Evolutionary conservation across 2,329 filamentous ascomycete genomes (phyloP).

Genomic region (Fusarium proliferatum): DNA sequence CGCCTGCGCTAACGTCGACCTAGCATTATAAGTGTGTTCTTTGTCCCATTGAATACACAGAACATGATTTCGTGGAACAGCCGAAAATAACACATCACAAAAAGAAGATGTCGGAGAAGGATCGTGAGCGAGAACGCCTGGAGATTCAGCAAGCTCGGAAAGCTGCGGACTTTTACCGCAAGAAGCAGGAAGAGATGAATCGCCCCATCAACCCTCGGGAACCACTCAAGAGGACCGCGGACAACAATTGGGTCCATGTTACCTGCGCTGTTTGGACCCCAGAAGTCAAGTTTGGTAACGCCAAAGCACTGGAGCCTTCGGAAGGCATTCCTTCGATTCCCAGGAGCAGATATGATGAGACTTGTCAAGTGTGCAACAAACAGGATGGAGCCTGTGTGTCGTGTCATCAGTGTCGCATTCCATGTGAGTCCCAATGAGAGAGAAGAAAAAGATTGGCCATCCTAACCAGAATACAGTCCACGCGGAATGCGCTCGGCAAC

Average conservation of each 20-base stretch:
- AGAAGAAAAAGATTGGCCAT: background rate
- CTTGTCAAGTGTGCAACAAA: slow-evolving; percentile 86
- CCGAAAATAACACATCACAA: slow-evolving; percentile 64
- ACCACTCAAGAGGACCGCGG: slow-evolving; percentile 90
- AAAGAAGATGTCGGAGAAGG: slow-evolving; percentile 91
- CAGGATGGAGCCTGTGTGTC: slow-evolving; percentile 81
- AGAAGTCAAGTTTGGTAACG: slow-evolving; percentile 92
- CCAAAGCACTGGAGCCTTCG: slow-evolving; percentile 82
- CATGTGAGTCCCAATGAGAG: slow-evolving; percentile 53
- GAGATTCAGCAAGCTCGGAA: slow-evolving; percentile 87
- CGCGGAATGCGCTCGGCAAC: slow-evolving; percentile 88
- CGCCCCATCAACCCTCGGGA: slow-evolving; percentile 88
- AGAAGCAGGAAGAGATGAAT: slow-evolving; percentile 84
- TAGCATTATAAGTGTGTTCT: slow-evolving; percentile 92
- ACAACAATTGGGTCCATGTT: slow-evolving; percentile 99
- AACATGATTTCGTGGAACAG: slow-evolving; percentile 86
- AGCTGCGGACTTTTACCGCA: slow-evolving; percentile 83
- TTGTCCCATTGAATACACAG: slow-evolving; percentile 84
- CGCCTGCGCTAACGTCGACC: slow-evolving; percentile 45
- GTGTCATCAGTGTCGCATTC: slow-evolving; percentile 78
- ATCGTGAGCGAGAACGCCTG: slow-evolving; percentile 85
- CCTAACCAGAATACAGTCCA: slow-evolving; percentile 69
- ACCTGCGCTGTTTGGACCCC: slow-evolving; percentile 91
- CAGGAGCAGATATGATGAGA: slow-evolving; percentile 75
- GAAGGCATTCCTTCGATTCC: slow-evolving; percentile 91